phyloP scores from a whole-genome alignment of 805 yeast genomes.

The Candida hispaniensis region DNA sequence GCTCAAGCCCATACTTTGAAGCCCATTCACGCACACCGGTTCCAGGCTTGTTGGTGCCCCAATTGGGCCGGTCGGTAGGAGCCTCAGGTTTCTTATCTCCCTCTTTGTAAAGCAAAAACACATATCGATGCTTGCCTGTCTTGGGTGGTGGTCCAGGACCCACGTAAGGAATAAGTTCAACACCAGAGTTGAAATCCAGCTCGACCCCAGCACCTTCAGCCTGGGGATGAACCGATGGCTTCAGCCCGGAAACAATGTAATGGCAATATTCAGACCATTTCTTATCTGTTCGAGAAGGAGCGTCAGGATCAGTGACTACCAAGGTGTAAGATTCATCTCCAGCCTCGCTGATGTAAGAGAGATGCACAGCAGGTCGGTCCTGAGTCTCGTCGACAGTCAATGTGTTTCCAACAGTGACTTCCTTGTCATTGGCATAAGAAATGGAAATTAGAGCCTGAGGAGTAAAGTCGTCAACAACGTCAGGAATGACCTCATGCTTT shows the following conservation, averaged over 20 bases:
- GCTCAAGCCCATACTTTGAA: conserved; percentile 42
- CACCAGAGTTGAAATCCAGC: conserved; percentile 22
- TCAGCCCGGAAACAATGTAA: conserved; percentile 41
- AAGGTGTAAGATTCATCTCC: conserved; percentile 53
- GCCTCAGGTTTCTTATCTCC: conserved; percentile 31
- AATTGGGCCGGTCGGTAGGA: conserved; percentile 50
- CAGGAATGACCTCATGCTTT: conserved; percentile 37
- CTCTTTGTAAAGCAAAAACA: conserved; percentile 63
- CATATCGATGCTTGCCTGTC: conserved; percentile 82
- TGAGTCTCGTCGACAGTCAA: conserved; percentile 58
- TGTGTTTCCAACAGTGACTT: conserved; percentile 72
- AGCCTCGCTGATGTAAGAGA: conserved; percentile 43
- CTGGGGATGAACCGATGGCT: conserved; percentile 25
- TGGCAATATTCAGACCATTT: conserved; percentile 87
- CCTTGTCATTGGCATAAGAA: conserved; percentile 45
- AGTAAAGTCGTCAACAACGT: conserved; percentile 29
- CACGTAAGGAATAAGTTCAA: conserved; percentile 37
- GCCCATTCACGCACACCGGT: conserved; percentile 72
- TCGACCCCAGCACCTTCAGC: conserved; percentile 19
- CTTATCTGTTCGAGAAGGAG: conserved; percentile 71
- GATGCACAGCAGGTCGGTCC: conserved; percentile 51
- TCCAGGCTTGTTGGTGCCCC: conserved; percentile 83
- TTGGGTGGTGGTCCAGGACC: conserved; percentile 90
- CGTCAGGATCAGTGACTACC: conserved; percentile 87
- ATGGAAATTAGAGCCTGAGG: conserved; percentile 41